Percentiles rank a stretch among this genome's conserved stretches.
phyloP scores from a whole-genome alignment of 257 asterid species.

The Apocynum venetum region DNA sequence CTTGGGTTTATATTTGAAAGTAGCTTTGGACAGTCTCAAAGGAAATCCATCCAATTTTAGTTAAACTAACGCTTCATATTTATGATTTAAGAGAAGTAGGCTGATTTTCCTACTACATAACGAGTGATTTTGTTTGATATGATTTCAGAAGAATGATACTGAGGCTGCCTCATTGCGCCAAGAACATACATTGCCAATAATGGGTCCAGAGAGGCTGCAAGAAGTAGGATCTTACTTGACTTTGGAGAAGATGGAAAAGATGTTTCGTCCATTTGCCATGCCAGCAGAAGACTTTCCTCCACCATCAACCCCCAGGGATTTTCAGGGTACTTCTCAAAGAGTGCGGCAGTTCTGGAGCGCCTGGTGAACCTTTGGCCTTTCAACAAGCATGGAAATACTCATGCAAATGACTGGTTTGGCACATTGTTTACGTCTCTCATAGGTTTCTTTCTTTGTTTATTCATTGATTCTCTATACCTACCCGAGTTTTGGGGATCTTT shows the following conservation, averaged over 20 bases:
- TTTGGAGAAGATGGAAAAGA: slow-evolving; percentile 68
- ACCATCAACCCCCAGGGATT: slow-evolving; percentile 73
- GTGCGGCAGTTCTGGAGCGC: slow-evolving; percentile 83
- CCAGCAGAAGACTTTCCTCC: slow-evolving; percentile 97
- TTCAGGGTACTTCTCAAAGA: slow-evolving; percentile 86
- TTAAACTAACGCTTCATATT: neutral
- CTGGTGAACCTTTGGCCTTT: slow-evolving; percentile 90
- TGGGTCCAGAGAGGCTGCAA: slow-evolving; percentile 93
- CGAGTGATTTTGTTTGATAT: neutral
- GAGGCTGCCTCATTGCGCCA: slow-evolving; percentile 69
- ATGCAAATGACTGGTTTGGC: slow-evolving; percentile 33
- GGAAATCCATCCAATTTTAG: neutral
- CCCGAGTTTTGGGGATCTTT: neutral
- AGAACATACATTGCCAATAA: slow-evolving; percentile 86
- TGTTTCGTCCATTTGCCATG: slow-evolving; percentile 82
- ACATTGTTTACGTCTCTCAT: neutral
- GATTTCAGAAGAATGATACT: slow-evolving; percentile 52
- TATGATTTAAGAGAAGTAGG: neutral
- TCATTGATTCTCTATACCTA: neutral
- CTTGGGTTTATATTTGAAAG: neutral
- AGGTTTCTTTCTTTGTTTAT: neutral
- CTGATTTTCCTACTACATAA: neutral
- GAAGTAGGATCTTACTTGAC: slow-evolving; percentile 74
- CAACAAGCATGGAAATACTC: slow-evolving; percentile 52
- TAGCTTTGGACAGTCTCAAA: neutral